Conservation (phyloP, 352 stramenopile species). For the Elongisporangium undulatum region DNA sequence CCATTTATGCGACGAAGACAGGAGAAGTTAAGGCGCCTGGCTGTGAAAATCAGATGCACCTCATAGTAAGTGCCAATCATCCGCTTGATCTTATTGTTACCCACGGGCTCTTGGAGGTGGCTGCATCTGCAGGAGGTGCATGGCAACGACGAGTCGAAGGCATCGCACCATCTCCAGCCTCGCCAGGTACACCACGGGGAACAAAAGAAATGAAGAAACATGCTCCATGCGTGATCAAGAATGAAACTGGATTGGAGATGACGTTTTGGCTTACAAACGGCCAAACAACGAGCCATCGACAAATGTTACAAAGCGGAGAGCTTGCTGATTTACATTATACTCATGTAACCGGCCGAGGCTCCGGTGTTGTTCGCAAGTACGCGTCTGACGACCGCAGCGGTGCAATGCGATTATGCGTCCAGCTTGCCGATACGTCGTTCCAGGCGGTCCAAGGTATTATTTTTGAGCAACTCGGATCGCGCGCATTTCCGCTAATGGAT, state of each 20-base stretch:
- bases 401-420: slow-evolving; percentile 52
- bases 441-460: slow-evolving; percentile 77
- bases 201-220: slow-evolving; percentile 31
- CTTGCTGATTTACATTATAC: slow-evolving; percentile 65
- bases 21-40: slow-evolving; percentile 7
- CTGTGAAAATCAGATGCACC: slow-evolving; percentile 59
- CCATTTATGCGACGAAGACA: slow-evolving; percentile 13
- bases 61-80: slow-evolving; percentile 68
- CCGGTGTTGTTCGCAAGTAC: slow-evolving; percentile 69
- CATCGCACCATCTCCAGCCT: slow-evolving; percentile 13
- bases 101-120: slow-evolving; percentile 70
- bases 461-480: slow-evolving; percentile 70
- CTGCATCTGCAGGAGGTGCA: slow-evolving; percentile 67
- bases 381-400: slow-evolving; percentile 48
- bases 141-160: slow-evolving; percentile 40
- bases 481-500: slow-evolving; percentile 61
- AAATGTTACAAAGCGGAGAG: slow-evolving; percentile 34
- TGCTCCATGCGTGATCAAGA: slow-evolving; percentile 72
- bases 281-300: slow-evolving; percentile 23
- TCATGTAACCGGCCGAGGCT: slow-evolving; percentile 48
- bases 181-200: slow-evolving; percentile 10
- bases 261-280: slow-evolving; percentile 69
- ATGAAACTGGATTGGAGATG: slow-evolving; percentile 67
- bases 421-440: slow-evolving; percentile 55
- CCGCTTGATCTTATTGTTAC: slow-evolving; percentile 73